Percentiles rank a stretch among this genome's conserved stretches.
Evolutionary conservation across 495 filamentous ascomycete species (phyloP).

Genomic region (Daldinia loculata): DNA sequence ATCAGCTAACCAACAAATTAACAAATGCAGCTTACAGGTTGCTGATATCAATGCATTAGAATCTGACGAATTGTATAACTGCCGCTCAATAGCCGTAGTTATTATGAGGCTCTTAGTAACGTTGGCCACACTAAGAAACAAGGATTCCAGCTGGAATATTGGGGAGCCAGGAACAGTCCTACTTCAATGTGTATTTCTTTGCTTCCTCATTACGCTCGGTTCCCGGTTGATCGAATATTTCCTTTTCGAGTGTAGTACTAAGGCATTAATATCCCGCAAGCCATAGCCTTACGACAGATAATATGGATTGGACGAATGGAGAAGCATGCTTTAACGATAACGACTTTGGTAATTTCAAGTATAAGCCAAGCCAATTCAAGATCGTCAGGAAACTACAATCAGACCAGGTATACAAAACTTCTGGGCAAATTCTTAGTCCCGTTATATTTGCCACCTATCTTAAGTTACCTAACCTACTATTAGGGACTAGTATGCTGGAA

Average conservation of each 20-base stretch:
- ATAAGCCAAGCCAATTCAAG: conserved; percentile 4
- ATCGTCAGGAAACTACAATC: conserved; percentile 13
- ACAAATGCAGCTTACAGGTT: neutral
- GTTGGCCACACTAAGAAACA: neutral
- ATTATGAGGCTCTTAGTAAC: conserved; percentile 22
- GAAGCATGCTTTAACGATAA: conserved; percentile 12
- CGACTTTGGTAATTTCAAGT: conserved; percentile 16
- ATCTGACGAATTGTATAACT: conserved; percentile 15
- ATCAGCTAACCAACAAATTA: conserved; percentile 18
- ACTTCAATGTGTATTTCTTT: neutral
- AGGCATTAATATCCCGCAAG: neutral
- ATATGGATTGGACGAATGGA: conserved; percentile 20
- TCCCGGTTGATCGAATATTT: neutral
- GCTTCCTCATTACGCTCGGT: neutral
- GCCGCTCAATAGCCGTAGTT: neutral
- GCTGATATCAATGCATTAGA: conserved; percentile 14
- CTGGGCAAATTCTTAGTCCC: neutral
- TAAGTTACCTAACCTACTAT: neutral
- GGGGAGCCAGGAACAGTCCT: neutral
- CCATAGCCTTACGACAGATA: neutral
- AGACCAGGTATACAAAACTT: neutral
- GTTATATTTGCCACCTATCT: neutral
- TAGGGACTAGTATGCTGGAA: conserved; percentile 6
- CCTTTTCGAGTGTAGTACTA: neutral
- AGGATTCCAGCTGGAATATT: neutral